Conservation (phyloP, 2,329 filamentous ascomycete genomes). For the Botrytis fragariae region DNA sequence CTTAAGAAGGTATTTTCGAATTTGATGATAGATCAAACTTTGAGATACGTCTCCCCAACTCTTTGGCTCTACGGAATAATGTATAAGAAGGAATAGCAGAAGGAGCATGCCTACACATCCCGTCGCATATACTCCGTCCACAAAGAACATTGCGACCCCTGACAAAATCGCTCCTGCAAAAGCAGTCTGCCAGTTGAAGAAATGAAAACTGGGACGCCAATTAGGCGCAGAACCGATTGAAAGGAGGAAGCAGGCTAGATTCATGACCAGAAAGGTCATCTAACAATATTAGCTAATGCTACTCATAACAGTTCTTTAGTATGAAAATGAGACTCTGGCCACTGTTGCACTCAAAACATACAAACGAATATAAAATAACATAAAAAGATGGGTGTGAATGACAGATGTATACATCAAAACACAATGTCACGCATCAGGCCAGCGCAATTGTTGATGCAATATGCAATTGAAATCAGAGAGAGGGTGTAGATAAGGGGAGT, state of each 20-base stretch:
- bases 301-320: not conserved
- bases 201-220: slow-evolving; percentile 83
- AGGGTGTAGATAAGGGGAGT: not conserved
- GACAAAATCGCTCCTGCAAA: slow-evolving; percentile 72
- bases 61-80: slow-evolving; percentile 82
- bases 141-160: slow-evolving; percentile 83
- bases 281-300: slow-evolving; percentile 33
- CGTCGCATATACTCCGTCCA: slow-evolving; percentile 76
- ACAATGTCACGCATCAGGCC: not conserved
- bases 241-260: slow-evolving; percentile 80
- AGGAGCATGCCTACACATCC: slow-evolving; percentile 71
- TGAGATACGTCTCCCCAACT: slow-evolving; percentile 90
- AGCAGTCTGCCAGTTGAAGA: slow-evolving; percentile 85
- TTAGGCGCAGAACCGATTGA: slow-evolving; percentile 87
- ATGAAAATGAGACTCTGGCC: not conserved
- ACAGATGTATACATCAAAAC: not conserved
- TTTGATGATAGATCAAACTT: slow-evolving; percentile 83
- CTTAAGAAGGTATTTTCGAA: slow-evolving; percentile 82
- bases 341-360: not conserved
- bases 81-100: slow-evolving; percentile 78
- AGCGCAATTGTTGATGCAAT: too few species aligned
- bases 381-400: not conserved
- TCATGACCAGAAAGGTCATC: slow-evolving; percentile 90
- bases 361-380: not conserved
- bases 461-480: not conserved